A percentile compares a stretch with the other conserved stretches of the same genome.
Conservation (phyloP, 2,329 filamentous ascomycete genomes). For the Epichloe glyceriae region DNA sequence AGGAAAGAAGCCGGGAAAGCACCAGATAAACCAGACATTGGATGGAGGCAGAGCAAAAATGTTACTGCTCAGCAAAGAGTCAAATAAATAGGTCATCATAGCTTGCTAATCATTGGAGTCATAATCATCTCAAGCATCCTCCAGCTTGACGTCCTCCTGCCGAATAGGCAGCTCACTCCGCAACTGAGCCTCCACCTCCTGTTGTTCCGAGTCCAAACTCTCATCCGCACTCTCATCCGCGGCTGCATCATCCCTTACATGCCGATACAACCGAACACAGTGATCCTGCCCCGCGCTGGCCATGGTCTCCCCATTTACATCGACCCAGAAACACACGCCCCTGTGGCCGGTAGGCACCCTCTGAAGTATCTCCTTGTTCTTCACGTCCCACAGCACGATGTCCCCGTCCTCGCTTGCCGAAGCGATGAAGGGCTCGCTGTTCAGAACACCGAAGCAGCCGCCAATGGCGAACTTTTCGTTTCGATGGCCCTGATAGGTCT, state of each 20-base stretch:
- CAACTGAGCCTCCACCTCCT: slow-evolving; percentile 1
- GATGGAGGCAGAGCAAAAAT: background rate
- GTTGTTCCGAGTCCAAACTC: background rate
- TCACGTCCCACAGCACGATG: slow-evolving; percentile 82
- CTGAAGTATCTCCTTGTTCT: slow-evolving; percentile 72
- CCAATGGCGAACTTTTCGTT: slow-evolving; percentile 79
- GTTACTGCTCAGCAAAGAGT: background rate
- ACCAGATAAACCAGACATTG: background rate
- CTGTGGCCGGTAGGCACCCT: slow-evolving; percentile 33
- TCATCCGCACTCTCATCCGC: background rate
- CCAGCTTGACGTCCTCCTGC: slow-evolving; percentile 5
- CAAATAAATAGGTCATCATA: background rate
- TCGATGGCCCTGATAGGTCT: slow-evolving; percentile 89
- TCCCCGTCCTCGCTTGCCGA: slow-evolving; percentile 81
- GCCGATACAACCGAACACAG: slow-evolving; percentile 36
- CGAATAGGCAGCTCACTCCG: slow-evolving; percentile 2
- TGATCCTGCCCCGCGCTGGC: slow-evolving; percentile 44
- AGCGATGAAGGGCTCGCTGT: slow-evolving; percentile 48
- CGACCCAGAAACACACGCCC: slow-evolving; percentile 54
- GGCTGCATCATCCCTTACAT: slow-evolving; percentile 8
- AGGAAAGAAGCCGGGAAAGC: background rate
- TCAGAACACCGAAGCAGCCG: slow-evolving; percentile 61
- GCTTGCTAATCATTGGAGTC: slow-evolving; percentile 1
- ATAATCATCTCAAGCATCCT: slow-evolving; percentile 3
- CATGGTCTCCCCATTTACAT: slow-evolving; percentile 43